These are phyloP conservation scores for Herpetospermum pedunculosum DNA, from an alignment of 306 rosid genomes.

Conservation along the genomic window DNA sequence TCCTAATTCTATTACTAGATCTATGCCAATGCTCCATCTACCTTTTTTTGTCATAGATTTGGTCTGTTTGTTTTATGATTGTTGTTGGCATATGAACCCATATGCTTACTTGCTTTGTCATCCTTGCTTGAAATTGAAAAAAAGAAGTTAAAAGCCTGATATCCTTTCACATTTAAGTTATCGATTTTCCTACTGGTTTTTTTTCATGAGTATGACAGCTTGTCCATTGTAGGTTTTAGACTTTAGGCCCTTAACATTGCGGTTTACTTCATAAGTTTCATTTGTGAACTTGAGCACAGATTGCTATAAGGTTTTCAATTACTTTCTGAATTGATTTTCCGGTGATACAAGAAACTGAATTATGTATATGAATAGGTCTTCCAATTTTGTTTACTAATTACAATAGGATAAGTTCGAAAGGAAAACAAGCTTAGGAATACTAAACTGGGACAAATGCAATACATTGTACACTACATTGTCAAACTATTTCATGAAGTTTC, in stretches of 20 bases:
- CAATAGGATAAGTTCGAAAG: neutral
- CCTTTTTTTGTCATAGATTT: conserved; percentile 1
- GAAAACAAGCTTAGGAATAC: neutral
- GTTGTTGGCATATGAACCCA: neutral
- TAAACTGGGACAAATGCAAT: neutral
- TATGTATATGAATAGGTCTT: neutral
- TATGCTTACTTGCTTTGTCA: neutral
- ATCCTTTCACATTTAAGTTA: neutral
- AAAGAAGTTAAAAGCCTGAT: neutral
- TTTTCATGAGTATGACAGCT: neutral
- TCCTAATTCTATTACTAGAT: neutral
- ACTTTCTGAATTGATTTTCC: neutral
- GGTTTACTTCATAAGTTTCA: neutral
- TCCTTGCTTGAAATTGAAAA: neutral
- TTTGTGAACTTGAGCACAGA: neutral
- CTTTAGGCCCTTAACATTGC: neutral
- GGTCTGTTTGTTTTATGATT: neutral
- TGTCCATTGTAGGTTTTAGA: neutral
- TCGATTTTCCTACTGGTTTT: neutral
- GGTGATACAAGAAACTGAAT: neutral
- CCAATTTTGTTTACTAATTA: neutral
- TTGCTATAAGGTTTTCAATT: neutral
- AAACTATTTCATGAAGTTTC: neutral
- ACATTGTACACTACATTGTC: neutral
- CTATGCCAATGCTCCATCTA: conserved; percentile 7